Evolutionary conservation across 164 flowering plant genomes (phyloP).

Genomic region (Vitis labrusca): DNA sequence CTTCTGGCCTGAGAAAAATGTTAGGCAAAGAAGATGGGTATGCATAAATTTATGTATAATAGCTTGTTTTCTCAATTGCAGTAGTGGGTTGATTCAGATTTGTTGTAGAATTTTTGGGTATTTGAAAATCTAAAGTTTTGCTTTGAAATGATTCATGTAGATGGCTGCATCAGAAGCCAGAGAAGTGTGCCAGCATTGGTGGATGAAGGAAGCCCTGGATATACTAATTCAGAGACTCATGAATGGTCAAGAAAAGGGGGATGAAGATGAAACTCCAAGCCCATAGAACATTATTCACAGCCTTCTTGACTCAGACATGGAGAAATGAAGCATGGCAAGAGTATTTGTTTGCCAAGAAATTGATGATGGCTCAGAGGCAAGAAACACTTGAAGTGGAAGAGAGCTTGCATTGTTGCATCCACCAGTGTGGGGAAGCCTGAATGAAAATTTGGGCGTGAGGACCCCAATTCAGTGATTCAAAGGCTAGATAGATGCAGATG

Average conservation of each 20-base stretch:
- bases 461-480: no score
- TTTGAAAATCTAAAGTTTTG: background rate
- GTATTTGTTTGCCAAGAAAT: no score
- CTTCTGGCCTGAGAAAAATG: constrained; percentile 26
- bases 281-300: background rate
- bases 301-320: no score
- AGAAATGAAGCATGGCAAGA: no score
- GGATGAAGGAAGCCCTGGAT: constrained; percentile 41
- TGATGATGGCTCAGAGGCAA: no score
- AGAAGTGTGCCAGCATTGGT: constrained; percentile 16
- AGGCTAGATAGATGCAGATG: no score
- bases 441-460: no score
- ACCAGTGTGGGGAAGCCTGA: no score
- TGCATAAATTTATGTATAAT: background rate
- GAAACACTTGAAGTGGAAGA: no score
- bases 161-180: constrained; percentile 23
- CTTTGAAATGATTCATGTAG: constrained; percentile 6
- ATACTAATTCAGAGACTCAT: constrained; percentile 7
- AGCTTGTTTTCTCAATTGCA: background rate
- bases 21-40: constrained; percentile 32
- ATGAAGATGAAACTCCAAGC: background rate
- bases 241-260: background rate
- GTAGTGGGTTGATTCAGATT: background rate
- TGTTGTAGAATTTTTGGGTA: background rate
- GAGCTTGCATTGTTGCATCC: no score